phyloP scores from a whole-genome alignment of 2,329 filamentous ascomycete genomes.

The Sarocladium oryzae region DNA sequence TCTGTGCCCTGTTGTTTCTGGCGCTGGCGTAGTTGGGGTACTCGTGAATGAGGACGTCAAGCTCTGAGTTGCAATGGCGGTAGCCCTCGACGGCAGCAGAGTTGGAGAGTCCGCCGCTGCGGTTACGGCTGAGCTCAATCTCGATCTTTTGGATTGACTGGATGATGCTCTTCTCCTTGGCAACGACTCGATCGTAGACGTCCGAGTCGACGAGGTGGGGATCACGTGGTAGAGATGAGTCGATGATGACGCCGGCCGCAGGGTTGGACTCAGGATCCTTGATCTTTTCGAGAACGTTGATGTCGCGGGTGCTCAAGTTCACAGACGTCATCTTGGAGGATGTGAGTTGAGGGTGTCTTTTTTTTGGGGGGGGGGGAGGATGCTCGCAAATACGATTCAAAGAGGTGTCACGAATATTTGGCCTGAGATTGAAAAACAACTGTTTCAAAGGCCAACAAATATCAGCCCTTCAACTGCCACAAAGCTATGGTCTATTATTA shows the following conservation, averaged over 20 bases:
- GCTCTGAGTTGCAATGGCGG: conserved; percentile 35
- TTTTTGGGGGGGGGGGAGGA: not conserved
- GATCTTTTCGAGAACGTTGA: conserved; percentile 60
- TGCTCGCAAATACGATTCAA: no score
- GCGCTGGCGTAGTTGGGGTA: conserved; percentile 64
- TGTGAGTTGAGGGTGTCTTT: not conserved
- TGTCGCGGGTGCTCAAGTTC: conserved; percentile 50
- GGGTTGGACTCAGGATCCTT: conserved; percentile 60
- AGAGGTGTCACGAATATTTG: no score
- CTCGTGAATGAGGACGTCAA: conserved; percentile 50
- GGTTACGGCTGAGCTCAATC: conserved; percentile 40
- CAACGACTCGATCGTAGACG: conserved; percentile 44
- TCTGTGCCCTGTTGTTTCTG: conserved; percentile 69
- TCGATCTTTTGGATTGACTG: conserved; percentile 49
- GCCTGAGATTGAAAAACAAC: no score
- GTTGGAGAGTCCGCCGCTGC: conserved; percentile 23
- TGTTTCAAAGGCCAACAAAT: no score
- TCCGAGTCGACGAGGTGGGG: conserved; percentile 46
- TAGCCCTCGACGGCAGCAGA: conserved; percentile 38
- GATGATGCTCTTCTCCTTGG: conserved; percentile 48
- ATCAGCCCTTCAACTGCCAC: no score
- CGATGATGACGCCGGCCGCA: conserved; percentile 45
- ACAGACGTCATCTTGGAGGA: conserved; percentile 36
- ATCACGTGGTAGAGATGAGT: conserved; percentile 48
- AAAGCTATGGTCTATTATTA: no score